phyloP scores from a whole-genome alignment of 495 filamentous ascomycete genomes.

The Aspergillus incahuasiensis region DNA sequence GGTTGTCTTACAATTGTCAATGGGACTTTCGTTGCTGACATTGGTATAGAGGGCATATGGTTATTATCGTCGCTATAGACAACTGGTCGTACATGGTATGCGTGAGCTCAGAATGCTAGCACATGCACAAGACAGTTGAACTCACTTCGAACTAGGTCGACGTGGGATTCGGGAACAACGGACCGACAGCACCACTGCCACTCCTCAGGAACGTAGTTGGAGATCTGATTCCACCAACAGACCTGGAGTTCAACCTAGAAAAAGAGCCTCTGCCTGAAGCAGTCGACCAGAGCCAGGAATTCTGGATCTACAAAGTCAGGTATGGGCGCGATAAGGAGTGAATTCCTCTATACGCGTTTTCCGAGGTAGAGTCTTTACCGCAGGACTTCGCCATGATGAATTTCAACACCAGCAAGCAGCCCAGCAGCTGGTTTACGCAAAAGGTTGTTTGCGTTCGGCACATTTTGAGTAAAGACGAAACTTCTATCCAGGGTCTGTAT shows the following conservation, averaged over 20 bases:
- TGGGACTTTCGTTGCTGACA: neutral
- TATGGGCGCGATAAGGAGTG: slow-evolving; percentile 43
- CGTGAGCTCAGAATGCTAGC: neutral
- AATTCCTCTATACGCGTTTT: slow-evolving; percentile 54
- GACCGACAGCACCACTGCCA: slow-evolving; percentile 50
- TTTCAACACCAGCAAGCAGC: slow-evolving; percentile 37
- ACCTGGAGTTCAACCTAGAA: slow-evolving; percentile 41
- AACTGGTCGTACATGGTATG: slow-evolving; percentile 46
- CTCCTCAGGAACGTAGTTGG: slow-evolving; percentile 40
- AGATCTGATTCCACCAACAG: slow-evolving; percentile 38
- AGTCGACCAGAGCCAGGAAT: slow-evolving; percentile 36
- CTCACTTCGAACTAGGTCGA: slow-evolving; percentile 44
- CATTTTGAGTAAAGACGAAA: slow-evolving; percentile 33
- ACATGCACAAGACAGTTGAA: too few relatives aligned
- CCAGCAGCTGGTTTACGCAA: slow-evolving; percentile 50
- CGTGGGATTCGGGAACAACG: slow-evolving; percentile 64
- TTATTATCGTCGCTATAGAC: slow-evolving; percentile 59
- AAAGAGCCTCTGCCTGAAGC: slow-evolving; percentile 42
- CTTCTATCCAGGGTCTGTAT: slow-evolving; percentile 51
- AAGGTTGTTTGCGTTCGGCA: slow-evolving; percentile 51
- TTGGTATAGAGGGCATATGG: slow-evolving; percentile 49
- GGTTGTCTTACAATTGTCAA: too few relatives aligned
- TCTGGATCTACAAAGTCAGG: slow-evolving; percentile 59
- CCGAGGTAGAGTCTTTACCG: slow-evolving; percentile 55
- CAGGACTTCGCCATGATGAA: slow-evolving; percentile 61